Evolutionary conservation across 345 rosid genomes (phyloP), one percentile per base, ranked within the genome.

Genomic region (Ceriops tagal): DNA sequence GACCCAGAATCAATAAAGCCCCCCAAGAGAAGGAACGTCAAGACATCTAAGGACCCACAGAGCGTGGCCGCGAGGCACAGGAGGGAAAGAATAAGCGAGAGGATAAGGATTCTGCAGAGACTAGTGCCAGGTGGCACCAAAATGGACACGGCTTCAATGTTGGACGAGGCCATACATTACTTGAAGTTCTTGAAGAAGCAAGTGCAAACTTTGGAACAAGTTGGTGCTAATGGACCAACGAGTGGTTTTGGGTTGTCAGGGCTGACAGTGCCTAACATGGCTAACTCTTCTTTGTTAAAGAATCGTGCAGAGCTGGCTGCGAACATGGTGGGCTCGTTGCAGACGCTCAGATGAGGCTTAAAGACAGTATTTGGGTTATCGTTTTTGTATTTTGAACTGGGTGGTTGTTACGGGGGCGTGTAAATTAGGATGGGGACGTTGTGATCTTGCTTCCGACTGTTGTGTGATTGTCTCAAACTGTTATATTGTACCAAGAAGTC

Each of bases 141-240:
- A 74, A 93, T 91, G 98, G 98, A 91, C 75, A 93, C 96, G 20
- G 96, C 97, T 64, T 91, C 97, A 0, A 93, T 93, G 98, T 75
- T 93, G 5, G 98, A 93, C 58, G 97, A 93, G 78, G 97, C 98
- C 13, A 85, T 93, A 60, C 98, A 91, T 76, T 93, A 93, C 61
- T 92, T 93, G 28, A 93, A 91, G 75, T 93, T 93, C 72, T 76
- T 93, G 70, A 93, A 91, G 82, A 88, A 85, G 72, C 98, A 93
- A 34, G 92, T 93, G 70, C 90, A 88, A 60, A 80, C 91, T 2
- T 71, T 93, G 65, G 92, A 93, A 70, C 88, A 88, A 64, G 93
- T 82, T n/a, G 83, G 83, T 26, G 83, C 82, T 51, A 71, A 60
- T 34, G 78, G 86, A 58, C 74, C 81, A 1, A 70, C 76, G 62